These are phyloP conservation scores for Malus domestica DNA, from an alignment of 306 rosid species.

Conservation along the genomic window DNA sequence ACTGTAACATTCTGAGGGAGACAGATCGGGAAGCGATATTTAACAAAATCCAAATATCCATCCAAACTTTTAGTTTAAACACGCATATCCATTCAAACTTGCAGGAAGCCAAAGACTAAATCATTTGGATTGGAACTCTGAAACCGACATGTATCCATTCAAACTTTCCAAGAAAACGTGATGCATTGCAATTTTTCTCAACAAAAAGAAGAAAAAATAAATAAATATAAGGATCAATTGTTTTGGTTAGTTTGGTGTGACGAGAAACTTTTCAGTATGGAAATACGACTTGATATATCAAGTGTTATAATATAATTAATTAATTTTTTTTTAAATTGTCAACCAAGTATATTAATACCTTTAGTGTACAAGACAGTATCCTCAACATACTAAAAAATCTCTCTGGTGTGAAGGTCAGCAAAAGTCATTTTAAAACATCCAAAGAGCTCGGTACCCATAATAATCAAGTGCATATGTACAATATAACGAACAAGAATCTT, in stretches of 20 bases:
- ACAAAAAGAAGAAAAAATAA: background rate
- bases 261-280: background rate
- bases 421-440: background rate
- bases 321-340: no score
- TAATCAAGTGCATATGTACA: background rate
- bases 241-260: background rate
- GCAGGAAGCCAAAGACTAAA: background rate
- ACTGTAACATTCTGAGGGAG: background rate
- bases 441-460: background rate
- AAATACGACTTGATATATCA: background rate
- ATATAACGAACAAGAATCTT: background rate
- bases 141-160: background rate
- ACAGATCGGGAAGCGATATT: background rate
- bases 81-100: background rate
- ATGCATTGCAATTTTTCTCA: background rate
- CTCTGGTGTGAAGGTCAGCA: background rate
- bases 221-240: background rate
- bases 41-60: background rate
- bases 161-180: background rate
- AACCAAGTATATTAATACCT: no score
- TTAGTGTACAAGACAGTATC: no score
- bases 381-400: no score
- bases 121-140: background rate
- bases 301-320: no score
- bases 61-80: background rate